These are phyloP conservation scores for Boletus subparvulus DNA, from an alignment of 768 basidiomycete genomes.

Conservation along the genomic window DNA sequence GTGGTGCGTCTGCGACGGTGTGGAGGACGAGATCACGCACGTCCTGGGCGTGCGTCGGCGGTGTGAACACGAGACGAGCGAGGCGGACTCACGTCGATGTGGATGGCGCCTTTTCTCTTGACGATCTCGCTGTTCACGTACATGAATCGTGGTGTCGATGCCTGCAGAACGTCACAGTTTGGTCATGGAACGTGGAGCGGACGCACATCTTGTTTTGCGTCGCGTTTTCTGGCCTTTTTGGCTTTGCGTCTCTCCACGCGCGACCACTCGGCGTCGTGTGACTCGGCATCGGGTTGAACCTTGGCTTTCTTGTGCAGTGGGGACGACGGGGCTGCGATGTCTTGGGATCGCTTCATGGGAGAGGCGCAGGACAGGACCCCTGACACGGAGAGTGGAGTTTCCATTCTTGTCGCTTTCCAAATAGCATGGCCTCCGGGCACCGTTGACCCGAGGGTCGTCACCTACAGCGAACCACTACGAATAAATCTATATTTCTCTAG, in stretches of 20 bases:
- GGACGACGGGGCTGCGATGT: too few relatives aligned
- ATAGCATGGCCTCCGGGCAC: too few relatives aligned
- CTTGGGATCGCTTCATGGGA: constrained; percentile 32
- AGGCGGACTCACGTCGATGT: constrained; percentile 65
- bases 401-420: too few relatives aligned
- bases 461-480: too few relatives aligned
- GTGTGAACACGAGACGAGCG: too few relatives aligned
- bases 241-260: constrained; percentile 70
- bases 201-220: constrained; percentile 63
- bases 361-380: too few relatives aligned
- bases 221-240: constrained; percentile 74
- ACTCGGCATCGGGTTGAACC: constrained; percentile 3
- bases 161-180: too few relatives aligned
- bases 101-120: constrained; percentile 69
- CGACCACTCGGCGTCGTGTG: too few relatives aligned
- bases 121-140: constrained; percentile 79
- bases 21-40: constrained; percentile 82
- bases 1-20: constrained; percentile 76
- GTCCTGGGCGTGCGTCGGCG: constrained; percentile 50
- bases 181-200: too few relatives aligned
- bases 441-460: too few relatives aligned
- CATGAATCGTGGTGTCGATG: constrained; percentile 64
- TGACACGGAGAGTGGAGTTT: too few relatives aligned
- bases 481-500: too few relatives aligned
- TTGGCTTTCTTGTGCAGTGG: constrained; percentile 43